Evolutionary conservation across 257 asterid species (phyloP).

Genomic region (Capsicum rhomboideum): DNA sequence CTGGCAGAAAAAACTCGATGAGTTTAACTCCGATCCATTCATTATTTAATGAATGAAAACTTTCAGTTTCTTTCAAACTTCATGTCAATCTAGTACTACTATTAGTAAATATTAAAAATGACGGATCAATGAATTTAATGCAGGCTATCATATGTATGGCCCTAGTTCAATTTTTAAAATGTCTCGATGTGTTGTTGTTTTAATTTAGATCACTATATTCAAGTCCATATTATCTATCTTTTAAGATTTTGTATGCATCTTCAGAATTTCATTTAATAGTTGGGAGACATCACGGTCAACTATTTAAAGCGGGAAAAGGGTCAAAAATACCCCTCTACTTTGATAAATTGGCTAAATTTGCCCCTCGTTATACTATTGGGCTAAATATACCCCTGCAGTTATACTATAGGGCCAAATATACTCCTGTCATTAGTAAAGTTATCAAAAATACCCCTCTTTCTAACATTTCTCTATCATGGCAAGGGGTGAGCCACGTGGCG

Average conservation of each 20-base stretch:
- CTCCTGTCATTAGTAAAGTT: no score
- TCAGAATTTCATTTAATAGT: background rate
- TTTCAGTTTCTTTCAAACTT: background rate
- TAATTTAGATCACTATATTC: background rate
- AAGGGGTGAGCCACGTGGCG: no score
- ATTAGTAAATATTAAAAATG: background rate
- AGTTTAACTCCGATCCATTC: background rate
- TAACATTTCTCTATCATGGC: no score
- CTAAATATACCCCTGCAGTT: no score
- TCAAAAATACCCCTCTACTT: no score
- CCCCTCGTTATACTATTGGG: no score
- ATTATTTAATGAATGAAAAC: background rate
- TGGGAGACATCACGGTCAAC: background rate
- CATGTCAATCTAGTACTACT: background rate
- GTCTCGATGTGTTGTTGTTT: background rate
- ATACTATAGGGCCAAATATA: no score
- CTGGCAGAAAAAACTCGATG: background rate
- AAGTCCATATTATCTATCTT: background rate
- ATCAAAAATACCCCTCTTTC: no score
- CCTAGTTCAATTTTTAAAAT: background rate
- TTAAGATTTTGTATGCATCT: background rate
- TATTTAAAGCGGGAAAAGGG: no score
- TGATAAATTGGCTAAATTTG: no score
- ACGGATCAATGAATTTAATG: background rate
- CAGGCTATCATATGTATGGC: background rate